phyloP scores from a whole-genome alignment of 148 eudicot genomes.

The Camellia granthamiana region DNA sequence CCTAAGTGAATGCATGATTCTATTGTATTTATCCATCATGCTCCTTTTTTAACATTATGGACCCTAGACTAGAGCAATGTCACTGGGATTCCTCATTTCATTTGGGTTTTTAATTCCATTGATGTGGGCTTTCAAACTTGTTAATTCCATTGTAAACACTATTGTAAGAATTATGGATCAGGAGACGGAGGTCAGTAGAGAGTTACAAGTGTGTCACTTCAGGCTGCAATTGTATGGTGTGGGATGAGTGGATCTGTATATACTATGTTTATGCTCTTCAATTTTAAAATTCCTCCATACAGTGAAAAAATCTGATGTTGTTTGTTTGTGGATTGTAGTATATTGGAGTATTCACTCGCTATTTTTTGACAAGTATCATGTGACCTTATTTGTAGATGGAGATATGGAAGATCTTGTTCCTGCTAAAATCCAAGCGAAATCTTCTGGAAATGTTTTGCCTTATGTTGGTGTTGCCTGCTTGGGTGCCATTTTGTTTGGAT shows the following conservation, averaged over 20 bases:
- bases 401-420: conserved; percentile 65
- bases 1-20: too few species aligned
- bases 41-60: not conserved
- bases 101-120: not conserved
- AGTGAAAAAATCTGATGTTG: not conserved
- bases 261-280: not conserved
- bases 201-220: not conserved
- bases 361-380: conserved; percentile 12
- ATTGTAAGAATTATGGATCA: not conserved
- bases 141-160: not conserved
- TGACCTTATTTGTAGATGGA: conserved; percentile 41
- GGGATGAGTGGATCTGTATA: not conserved
- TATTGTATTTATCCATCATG: not conserved
- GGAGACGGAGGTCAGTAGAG: not conserved
- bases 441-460: conserved; percentile 78
- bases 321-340: not conserved
- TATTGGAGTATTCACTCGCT: not conserved
- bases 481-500: conserved; percentile 97
- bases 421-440: conserved; percentile 55
- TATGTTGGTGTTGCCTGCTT: conserved; percentile 97
- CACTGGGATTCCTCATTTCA: not conserved
- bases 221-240: not conserved
- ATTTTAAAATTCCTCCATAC: not conserved
- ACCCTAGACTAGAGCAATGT: not conserved
- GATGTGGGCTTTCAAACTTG: not conserved